Evolutionary conservation across 1,139 yeast genomes (phyloP), one percentile per base, ranked within the genome.

Genomic region (Blastobotrys ciferrii): DNA sequence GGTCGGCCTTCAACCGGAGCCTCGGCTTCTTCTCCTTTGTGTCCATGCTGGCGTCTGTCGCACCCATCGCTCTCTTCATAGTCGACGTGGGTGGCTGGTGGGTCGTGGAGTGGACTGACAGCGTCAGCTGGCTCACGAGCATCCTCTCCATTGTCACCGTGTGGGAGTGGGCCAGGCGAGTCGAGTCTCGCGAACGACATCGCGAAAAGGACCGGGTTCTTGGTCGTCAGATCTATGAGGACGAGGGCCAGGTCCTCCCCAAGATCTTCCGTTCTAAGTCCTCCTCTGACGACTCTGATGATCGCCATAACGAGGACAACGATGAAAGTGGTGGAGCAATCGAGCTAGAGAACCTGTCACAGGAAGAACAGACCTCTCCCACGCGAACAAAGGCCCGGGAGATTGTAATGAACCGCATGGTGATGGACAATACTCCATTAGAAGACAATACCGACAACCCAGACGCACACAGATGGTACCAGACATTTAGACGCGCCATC

Each of bases 121-220:
- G 86, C 40, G 82, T 85, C 61, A 81, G 84, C 38, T 80, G 87
- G 33, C 82, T 84, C 1, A 76, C 84, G 6, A 82, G 83, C 58
- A 78, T 84, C 12, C 71, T 84, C 15, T 78, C 87, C 32, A 84
- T 87, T 42, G 85, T 84, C 5, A 74, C 84, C 9, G 87, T 87
- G 0, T 85, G 94, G 92, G 95, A 85, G 66, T 87, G 95, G 94
- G 77, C 85, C 51, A 85, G 84, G 59, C 75, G 85, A 52, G 75
- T 82, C 49, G 76, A 77, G 49, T 68, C 75, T 11, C 67, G 82
- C 30, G 81, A 81, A 69, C 77, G 78, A 53, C 71, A 71, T 12
- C 76, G 75, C 49, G 92, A 86, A 58, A 79, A 81, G 41, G 83
- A 81, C 50, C 87, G 94, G 2, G 78, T 86, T 2, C 65, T 87